These are phyloP conservation scores for Eimeria zaria DNA, from an alignment of 169 alveolate species.

Conservation along the genomic window DNA sequence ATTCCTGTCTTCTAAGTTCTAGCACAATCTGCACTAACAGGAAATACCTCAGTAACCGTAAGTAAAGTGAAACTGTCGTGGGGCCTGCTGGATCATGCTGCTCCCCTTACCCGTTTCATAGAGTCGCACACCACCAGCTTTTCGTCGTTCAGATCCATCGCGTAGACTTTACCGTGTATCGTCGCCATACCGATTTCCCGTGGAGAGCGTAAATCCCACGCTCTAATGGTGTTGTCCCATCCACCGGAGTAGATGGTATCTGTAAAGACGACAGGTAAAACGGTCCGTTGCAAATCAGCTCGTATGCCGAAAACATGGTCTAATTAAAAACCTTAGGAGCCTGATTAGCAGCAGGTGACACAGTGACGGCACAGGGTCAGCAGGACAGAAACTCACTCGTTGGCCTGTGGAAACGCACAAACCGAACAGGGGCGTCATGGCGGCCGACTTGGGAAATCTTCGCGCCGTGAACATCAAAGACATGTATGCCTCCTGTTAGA, in stretches of 20 bases:
- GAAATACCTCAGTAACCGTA: neutral
- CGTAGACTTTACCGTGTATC: conserved; percentile 81
- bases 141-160: conserved; percentile 81
- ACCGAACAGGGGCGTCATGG: conserved; percentile 75
- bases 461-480: conserved; percentile 69
- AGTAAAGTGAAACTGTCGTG: neutral
- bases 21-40: neutral
- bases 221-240: conserved; percentile 80
- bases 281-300: neutral
- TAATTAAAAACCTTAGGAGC: neutral
- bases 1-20: neutral
- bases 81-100: neutral
- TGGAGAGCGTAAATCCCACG: conserved; percentile 84
- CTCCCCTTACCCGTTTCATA: conserved; percentile 76
- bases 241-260: conserved; percentile 84
- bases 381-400: conserved; percentile 46
- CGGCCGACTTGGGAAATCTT: conserved; percentile 65
- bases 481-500: conserved; percentile 32
- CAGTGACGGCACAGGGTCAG: neutral
- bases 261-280: neutral
- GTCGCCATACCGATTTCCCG: conserved; percentile 67
- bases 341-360: too few species aligned
- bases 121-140: conserved; percentile 80
- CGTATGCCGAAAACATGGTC: neutral
- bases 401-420: conserved; percentile 75